phyloP scores from a whole-genome alignment of 106 monocot species.

The Dendrobium officinale region DNA sequence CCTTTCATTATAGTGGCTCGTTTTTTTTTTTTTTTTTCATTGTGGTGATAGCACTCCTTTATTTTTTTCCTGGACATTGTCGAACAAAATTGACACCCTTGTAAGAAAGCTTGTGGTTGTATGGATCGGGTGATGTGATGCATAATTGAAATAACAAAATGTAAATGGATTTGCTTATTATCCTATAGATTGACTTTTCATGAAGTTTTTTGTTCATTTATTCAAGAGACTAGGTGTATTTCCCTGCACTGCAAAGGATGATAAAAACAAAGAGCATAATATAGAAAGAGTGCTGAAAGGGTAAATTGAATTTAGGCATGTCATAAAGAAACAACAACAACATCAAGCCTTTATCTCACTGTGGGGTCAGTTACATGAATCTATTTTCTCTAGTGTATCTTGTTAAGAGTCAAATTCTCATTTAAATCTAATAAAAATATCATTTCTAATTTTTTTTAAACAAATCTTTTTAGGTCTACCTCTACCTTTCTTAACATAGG shows the following conservation, averaged over 20 bases:
- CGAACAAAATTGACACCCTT: neutral
- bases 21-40: neutral
- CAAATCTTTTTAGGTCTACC: too few relatives aligned
- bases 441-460: too few relatives aligned
- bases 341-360: too few relatives aligned
- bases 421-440: too few relatives aligned
- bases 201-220: neutral
- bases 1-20: neutral
- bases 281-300: neutral
- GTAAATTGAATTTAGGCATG: neutral
- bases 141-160: neutral
- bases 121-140: neutral
- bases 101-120: neutral
- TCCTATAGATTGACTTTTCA: neutral
- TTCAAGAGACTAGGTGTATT: neutral
- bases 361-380: too few relatives aligned
- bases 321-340: too few relatives aligned
- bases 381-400: too few relatives aligned
- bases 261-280: neutral
- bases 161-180: neutral
- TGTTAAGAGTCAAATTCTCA: too few relatives aligned
- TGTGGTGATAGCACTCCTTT: conserved; percentile 1
- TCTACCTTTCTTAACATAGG: too few relatives aligned
- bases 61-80: neutral
- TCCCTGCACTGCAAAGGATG: neutral